phyloP scores from a whole-genome alignment of 805 yeast genomes.

The Metschnikowia kunwiensis region DNA sequence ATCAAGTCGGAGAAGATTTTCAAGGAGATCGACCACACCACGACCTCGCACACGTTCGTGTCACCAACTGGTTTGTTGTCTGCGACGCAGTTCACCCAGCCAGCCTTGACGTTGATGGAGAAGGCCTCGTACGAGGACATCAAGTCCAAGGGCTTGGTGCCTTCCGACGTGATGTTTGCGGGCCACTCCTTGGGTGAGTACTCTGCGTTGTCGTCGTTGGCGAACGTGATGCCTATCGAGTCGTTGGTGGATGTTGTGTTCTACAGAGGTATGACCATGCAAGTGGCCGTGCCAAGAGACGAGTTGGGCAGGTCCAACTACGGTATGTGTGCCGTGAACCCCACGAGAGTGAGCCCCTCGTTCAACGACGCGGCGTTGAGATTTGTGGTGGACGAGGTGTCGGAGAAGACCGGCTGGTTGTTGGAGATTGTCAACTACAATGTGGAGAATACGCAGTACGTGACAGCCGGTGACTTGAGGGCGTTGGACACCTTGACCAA shows the following conservation, averaged over 20 bases:
- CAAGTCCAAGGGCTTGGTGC: slow-evolving; percentile 93
- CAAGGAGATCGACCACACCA: slow-evolving; percentile 79
- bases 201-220: slow-evolving; percentile 94
- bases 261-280: slow-evolving; percentile 99
- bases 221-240: slow-evolving; percentile 98
- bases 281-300: slow-evolving; percentile 99
- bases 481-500: slow-evolving; percentile 91
- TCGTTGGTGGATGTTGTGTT: slow-evolving; percentile 95
- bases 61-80: slow-evolving; percentile 94
- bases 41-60: slow-evolving; percentile 82
- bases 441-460: slow-evolving; percentile 97
- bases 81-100: slow-evolving; percentile 99
- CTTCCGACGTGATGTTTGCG: slow-evolving; percentile 90
- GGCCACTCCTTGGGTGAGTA: slow-evolving; percentile 99
- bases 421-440: slow-evolving; percentile 97
- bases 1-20: slow-evolving; percentile 90
- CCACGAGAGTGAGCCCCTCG: slow-evolving; percentile 84
- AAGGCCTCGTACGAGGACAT: slow-evolving; percentile 98
- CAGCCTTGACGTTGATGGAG: slow-evolving; percentile 98
- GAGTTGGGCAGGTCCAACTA: slow-evolving; percentile 92
- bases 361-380: slow-evolving; percentile 92
- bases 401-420: slow-evolving; percentile 84
- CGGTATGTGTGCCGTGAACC: slow-evolving; percentile 99
- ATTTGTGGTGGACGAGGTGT: slow-evolving; percentile 88
- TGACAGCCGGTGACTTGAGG: slow-evolving; percentile 97